Percentiles rank a stretch among this genome's conserved stretches.
Conservation (phyloP, 805 yeast species). For the Pichia thaimueangensis region DNA sequence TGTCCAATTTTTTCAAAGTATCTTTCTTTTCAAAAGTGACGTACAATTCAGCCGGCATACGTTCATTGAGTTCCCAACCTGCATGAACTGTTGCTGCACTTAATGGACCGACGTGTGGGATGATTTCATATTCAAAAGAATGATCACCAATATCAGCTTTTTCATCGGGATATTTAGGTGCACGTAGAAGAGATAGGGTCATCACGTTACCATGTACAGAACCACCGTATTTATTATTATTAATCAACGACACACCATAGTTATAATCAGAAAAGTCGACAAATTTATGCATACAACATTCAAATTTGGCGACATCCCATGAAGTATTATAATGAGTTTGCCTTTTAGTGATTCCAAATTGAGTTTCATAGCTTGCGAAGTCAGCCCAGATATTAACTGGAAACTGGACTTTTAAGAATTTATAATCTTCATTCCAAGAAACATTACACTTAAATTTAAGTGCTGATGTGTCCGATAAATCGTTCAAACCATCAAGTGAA, state of each 20-base stretch:
- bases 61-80: conserved; percentile 76
- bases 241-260: conserved; percentile 82
- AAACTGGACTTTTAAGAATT: conserved; percentile 90
- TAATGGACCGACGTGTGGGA: conserved; percentile 73
- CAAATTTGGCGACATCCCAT: conserved; percentile 97
- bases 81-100: conserved; percentile 59
- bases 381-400: conserved; percentile 80
- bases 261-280: conserved; percentile 83
- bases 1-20: conserved; percentile 4
- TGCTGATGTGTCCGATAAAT: conserved; percentile 31
- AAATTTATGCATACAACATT: conserved; percentile 89
- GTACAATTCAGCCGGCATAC: conserved; percentile 19
- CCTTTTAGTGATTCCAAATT: conserved; percentile 83
- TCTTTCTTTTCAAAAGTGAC: conserved; percentile 6
- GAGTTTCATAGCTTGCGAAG: conserved; percentile 84
- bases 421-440: conserved; percentile 82
- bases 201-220: conserved; percentile 88
- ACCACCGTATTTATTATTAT: conserved; percentile 87
- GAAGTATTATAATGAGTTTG: conserved; percentile 93
- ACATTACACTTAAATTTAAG: conserved; percentile 54
- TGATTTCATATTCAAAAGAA: conserved; percentile 71
- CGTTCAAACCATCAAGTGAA: conserved; percentile 53
- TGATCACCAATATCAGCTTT: conserved; percentile 92
- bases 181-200: conserved; percentile 78
- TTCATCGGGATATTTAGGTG: conserved; percentile 93